Evolutionary conservation across 768 basidiomycete species (phyloP).

Genomic region (Lactarius trivialis): DNA sequence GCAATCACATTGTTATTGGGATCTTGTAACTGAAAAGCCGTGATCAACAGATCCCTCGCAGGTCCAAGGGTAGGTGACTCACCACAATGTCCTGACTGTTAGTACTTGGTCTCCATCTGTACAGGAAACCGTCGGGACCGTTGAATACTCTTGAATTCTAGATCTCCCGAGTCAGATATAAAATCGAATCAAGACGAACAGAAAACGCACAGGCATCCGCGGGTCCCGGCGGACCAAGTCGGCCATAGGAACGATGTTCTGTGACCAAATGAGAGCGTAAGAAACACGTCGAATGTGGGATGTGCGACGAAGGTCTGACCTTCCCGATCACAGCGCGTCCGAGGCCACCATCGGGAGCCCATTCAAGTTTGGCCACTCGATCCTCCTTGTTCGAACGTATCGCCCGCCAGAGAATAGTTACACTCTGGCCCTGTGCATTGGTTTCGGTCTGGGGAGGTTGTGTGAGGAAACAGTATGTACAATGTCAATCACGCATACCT

Average conservation of each 20-base stretch:
- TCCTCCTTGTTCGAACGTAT: slow-evolving; percentile 83
- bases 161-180: slow-evolving; percentile 12
- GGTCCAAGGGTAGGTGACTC: slow-evolving; percentile 17
- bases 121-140: slow-evolving; percentile 75
- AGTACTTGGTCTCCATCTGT: slow-evolving; percentile 71
- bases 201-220: slow-evolving; percentile 47
- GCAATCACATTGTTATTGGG: slow-evolving; percentile 62
- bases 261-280: slow-evolving; percentile 22
- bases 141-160: slow-evolving; percentile 53
- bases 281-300: slow-evolving; percentile 24
- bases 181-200: slow-evolving; percentile 8
- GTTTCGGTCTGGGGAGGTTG: slow-evolving; percentile 51
- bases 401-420: slow-evolving; percentile 75
- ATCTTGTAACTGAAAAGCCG: slow-evolving; percentile 58
- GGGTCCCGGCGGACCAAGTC: slow-evolving; percentile 73
- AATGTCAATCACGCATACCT: slow-evolving; percentile 39
- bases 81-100: slow-evolving; percentile 48
- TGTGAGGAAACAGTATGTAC: slow-evolving; percentile 26
- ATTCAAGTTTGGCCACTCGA: slow-evolving; percentile 82
- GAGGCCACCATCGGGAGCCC: slow-evolving; percentile 75
- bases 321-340: slow-evolving; percentile 84
- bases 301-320: slow-evolving; percentile 36
- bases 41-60: slow-evolving; percentile 6
- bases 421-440: slow-evolving; percentile 54
- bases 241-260: slow-evolving; percentile 76